Evolutionary conservation across 164 flowering plant species (phyloP).

Genomic region (Chimonanthus salicifolius): DNA sequence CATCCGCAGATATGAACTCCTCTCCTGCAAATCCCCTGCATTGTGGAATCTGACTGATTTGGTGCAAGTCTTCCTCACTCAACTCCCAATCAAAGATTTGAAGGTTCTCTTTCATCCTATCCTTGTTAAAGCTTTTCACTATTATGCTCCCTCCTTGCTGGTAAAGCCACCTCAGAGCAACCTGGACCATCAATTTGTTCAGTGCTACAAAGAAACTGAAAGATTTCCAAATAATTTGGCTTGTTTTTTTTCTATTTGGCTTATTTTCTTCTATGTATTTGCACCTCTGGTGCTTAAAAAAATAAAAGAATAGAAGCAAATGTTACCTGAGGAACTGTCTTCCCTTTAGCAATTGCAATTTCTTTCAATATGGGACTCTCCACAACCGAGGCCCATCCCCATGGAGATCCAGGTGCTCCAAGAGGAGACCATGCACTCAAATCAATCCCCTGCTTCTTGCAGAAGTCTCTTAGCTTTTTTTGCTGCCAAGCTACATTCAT

Average conservation of each 20-base stretch:
- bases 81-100: constrained; percentile 29
- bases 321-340: constrained; percentile 25
- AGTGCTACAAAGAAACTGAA: too few relatives aligned
- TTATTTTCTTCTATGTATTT: too few relatives aligned
- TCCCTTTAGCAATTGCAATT: constrained; percentile 24
- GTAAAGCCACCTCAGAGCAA: constrained; percentile 25
- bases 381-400: constrained; percentile 22
- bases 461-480: constrained; percentile 18
- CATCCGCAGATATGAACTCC: constrained; percentile 10
- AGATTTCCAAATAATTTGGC: too few relatives aligned
- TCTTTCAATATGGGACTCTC: constrained; percentile 17
- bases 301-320: too few relatives aligned
- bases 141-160: constrained; percentile 25
- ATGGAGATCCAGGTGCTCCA: constrained; percentile 17
- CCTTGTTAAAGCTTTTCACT: constrained; percentile 29
- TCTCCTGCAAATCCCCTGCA: background rate
- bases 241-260: too few relatives aligned
- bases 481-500: constrained; percentile 31
- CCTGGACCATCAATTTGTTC: constrained; percentile 7
- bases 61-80: constrained; percentile 16
- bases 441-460: constrained; percentile 17
- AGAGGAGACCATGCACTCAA: constrained; percentile 29
- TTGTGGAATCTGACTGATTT: constrained; percentile 22
- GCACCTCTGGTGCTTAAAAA: too few relatives aligned
- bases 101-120: constrained; percentile 23